Percentiles rank a stretch among this genome's conserved stretches.
These are phyloP conservation scores for Paecilomyces variotii DNA, from an alignment of 2,329 filamentous ascomycete genomes.

Conservation along the genomic window DNA sequence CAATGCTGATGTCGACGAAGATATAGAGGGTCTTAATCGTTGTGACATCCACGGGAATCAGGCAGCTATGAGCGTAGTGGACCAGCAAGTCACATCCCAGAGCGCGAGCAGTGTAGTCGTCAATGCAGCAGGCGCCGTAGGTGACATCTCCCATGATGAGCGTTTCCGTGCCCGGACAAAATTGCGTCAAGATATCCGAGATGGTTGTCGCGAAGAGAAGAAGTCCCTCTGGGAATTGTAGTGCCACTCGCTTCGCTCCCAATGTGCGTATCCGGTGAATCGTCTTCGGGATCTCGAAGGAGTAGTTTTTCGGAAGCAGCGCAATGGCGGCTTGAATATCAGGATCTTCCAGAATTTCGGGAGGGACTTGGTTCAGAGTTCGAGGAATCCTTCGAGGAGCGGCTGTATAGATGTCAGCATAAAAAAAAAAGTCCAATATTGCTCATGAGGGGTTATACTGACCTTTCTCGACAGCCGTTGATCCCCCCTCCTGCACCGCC, in stretches of 20 bases:
- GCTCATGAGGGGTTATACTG: constrained; percentile 11
- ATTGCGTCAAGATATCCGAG: constrained; percentile 89
- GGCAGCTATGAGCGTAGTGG: constrained; percentile 93
- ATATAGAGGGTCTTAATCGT: constrained; percentile 97
- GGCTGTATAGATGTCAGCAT: constrained; percentile 40
- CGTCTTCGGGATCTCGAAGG: constrained; percentile 96
- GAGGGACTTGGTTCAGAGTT: constrained; percentile 83
- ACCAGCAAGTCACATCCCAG: constrained; percentile 90
- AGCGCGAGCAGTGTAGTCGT: constrained; percentile 92
- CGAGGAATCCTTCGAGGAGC: constrained; percentile 65
- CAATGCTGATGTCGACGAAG: constrained; percentile 96
- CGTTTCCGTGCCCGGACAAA: constrained; percentile 85
- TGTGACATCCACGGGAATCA: constrained; percentile 93
- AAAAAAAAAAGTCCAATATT: constrained; percentile 1
- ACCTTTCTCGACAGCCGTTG: constrained; percentile 44
- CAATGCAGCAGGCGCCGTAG: constrained; percentile 96
- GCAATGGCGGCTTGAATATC: constrained; percentile 81
- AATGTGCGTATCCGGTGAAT: constrained; percentile 84
- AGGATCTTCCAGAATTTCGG: constrained; percentile 74
- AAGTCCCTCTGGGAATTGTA: constrained; percentile 96
- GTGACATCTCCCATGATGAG: constrained; percentile 99
- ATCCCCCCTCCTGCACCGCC: constrained; percentile 54
- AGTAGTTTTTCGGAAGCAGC: constrained; percentile 90
- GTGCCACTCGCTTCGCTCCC: constrained; percentile 70
- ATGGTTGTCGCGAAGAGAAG: constrained; percentile 95